These are phyloP conservation scores for Mycena olivaceomarginata DNA, from an alignment of 768 basidiomycete species.

Conservation along the genomic window DNA sequence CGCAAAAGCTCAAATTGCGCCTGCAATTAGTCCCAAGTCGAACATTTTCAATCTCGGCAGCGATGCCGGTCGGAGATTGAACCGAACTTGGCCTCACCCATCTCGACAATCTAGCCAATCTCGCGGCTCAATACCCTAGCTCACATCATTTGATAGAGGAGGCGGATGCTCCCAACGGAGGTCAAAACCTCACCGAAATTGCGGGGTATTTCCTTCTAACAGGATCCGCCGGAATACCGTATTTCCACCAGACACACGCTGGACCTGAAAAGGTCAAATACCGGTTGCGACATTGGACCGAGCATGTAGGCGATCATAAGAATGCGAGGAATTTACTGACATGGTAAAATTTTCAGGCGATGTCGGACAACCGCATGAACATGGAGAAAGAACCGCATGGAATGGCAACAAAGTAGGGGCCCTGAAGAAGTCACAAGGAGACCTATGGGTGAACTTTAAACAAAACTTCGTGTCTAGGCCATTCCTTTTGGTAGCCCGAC, in stretches of 20 bases:
- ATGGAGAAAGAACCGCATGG: no score
- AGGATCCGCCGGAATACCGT: background rate
- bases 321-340: no score
- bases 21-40: background rate
- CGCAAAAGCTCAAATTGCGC: background rate
- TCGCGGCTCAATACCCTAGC: background rate
- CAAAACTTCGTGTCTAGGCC: background rate
- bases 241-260: background rate
- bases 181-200: background rate
- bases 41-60: background rate
- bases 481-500: background rate
- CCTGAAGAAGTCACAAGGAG: no score
- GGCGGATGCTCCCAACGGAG: no score
- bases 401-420: no score
- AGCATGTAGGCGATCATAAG: no score
- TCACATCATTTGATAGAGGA: background rate
- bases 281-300: no score
- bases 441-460: background rate
- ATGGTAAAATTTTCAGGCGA: no score
- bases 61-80: background rate
- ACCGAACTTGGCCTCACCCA: background rate
- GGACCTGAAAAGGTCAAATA: no score
- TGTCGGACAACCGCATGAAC: no score
- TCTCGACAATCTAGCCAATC: background rate
- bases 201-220: background rate